Evolutionary conservation across 768 basidiomycete species (phyloP).

Genomic region (Suillus brevipes): DNA sequence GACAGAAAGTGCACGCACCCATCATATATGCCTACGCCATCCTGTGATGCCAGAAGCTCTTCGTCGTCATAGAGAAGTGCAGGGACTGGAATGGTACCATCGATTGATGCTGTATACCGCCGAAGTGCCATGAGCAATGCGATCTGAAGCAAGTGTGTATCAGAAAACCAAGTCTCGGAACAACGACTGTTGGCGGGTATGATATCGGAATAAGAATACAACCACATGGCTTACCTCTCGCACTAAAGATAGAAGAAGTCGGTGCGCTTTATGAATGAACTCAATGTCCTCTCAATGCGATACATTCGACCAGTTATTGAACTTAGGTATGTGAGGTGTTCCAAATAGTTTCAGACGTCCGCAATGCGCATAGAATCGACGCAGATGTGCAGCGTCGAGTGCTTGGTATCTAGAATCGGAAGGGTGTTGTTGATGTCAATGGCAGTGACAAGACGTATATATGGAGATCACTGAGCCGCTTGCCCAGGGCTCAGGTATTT

Average conservation of each 20-base stretch:
- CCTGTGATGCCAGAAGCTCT: constrained; percentile 68
- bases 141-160: background rate
- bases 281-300: background rate
- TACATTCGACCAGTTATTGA: constrained; percentile 1
- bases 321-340: background rate
- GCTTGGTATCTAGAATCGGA: background rate
- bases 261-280: background rate
- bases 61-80: constrained; percentile 84
- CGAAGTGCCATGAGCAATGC: constrained; percentile 48
- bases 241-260: background rate
- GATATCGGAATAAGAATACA: background rate
- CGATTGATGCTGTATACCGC: constrained; percentile 55
- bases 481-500: too few species aligned
- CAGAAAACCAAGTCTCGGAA: background rate
- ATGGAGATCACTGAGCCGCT: background rate
- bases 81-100: constrained; percentile 76
- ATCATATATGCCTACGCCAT: constrained; percentile 87
- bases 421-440: background rate
- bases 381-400: background rate
- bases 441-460: background rate
- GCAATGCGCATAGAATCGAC: background rate
- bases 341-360: background rate
- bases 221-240: background rate
- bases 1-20: constrained; percentile 55
- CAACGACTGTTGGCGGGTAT: background rate